Evolutionary conservation across 106 monocot genomes (phyloP).

Genomic region (Agapanthus africanus): DNA sequence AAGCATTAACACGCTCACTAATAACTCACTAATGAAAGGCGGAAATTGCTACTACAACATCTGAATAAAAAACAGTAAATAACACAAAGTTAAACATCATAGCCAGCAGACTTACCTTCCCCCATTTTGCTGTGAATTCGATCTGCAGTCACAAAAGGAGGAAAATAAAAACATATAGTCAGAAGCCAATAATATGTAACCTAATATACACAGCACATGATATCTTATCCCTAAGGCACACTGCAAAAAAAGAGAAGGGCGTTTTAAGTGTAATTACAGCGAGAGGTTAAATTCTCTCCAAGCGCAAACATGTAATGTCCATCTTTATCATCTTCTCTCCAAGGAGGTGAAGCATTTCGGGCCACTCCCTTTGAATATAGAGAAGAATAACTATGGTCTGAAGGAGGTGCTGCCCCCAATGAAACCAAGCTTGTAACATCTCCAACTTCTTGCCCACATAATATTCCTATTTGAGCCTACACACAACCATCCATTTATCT

Average conservation of each 20-base stretch:
- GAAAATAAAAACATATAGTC: neutral
- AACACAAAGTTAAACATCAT: too few relatives aligned
- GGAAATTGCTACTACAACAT: too few relatives aligned
- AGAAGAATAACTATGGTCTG: slow-evolving; percentile 40
- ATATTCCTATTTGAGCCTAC: slow-evolving; percentile 75
- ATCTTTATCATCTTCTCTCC: slow-evolving; percentile 95
- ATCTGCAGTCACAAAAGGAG: slow-evolving; percentile 38
- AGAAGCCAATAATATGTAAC: neutral
- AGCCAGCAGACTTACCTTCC: slow-evolving; percentile 92
- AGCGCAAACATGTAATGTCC: slow-evolving; percentile 91
- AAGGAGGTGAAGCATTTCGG: slow-evolving; percentile 75
- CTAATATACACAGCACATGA: neutral
- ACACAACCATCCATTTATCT: slow-evolving; percentile 62
- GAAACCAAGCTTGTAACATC: slow-evolving; percentile 44
- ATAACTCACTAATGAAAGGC: too few relatives aligned
- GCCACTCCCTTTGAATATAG: slow-evolving; percentile 43
- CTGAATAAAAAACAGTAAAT: neutral
- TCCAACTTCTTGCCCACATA: slow-evolving; percentile 89
- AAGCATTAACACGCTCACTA: too few relatives aligned
- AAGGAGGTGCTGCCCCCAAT: slow-evolving; percentile 26
- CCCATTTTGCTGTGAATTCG: slow-evolving; percentile 84
- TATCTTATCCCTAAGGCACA: too few relatives aligned
- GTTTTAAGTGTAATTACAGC: slow-evolving; percentile 75
- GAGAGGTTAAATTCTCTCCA: slow-evolving; percentile 92
- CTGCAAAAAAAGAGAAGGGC: slow-evolving; percentile 9